Base-by-base conservation (phyloP, 106 monocot genomes). In the Dactylorhiza incarnata region DNA sequence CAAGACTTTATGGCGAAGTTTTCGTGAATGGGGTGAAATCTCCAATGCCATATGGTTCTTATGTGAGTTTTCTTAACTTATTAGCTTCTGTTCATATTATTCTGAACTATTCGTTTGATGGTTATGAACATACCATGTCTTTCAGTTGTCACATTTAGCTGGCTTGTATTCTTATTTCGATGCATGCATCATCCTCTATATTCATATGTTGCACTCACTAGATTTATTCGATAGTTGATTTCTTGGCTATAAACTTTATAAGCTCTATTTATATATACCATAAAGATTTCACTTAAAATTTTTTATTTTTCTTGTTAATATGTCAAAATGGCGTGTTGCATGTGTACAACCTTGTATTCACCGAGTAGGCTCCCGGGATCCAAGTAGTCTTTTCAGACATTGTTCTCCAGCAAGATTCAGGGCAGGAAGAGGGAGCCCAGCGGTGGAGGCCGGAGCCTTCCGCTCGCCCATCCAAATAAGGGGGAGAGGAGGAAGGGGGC, bases 1-100 rank as follows among this genome's bases (percentile, higher is more conserved):
- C 89, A 48, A 86, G 82, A 75, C 80, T 88, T 74, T 94, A 91
- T 72, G 99, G 99, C 23, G 94, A 99, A 79, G 85, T 99, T 56
- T 99, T 87, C 54, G 78, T 94, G 45, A 94, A 99, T 85, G 99
- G 94, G n/a, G 65, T 73, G 43, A 94, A 94, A 74, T 75, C 84
- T 13, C 53, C 26, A 23, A 83, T 99, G 87, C 91, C 94, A 46
- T 99, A 99, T 82, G 99, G 91, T 55, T 82, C 99, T 14, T 94
- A 89, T 84, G 99, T 99, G 91, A 85, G 97, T 80, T 72, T 72
- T 22, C 22, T 19, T 10, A 13, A n/a, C 22, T 49, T 7, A 45
- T 69, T 45, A 45, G 44, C 45, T 68, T 43, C 15, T 68, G 16
- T 3, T 10, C 8, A 26, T 63, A 25, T 62, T 26, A 25, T 24